Evolutionary conservation across 306 rosid genomes (phyloP), one percentile per base, ranked within the genome.

Genomic region (Pterocarpus santalinus): DNA sequence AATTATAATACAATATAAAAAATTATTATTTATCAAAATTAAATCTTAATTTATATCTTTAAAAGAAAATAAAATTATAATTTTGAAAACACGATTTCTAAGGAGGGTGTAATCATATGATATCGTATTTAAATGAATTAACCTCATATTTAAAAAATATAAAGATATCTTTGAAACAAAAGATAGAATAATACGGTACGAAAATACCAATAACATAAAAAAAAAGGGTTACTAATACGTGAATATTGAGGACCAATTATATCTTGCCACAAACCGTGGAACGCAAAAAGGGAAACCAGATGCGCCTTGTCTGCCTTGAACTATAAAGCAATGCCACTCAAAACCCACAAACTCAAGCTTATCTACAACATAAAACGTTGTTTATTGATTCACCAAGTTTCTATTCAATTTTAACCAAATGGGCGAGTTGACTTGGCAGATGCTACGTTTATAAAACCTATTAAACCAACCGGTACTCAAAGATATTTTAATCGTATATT

Each of bases 271-370:
- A 22, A 22, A 22, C 28, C 28, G 28, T 22, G 28, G 84, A 81
- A 85, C 49, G 64, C 65, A 32, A 55, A 70, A n/a, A 39, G 65
- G 65, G 35, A 65, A 64, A 58, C 41, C 9, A 58, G 90, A 89
- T 85, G 80, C 84, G 72, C 14, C 65, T 87, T 90, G 89, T 87
- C 91, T 73, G 80, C 76, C 88, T 81, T 46, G 30, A 13, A 17
- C 73, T 52, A 65, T 58, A 88, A 79, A 86, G 85, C 64, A 84
- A 65, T 72, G 51, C 81, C 88, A 84, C 86, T 72, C 80, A 80
- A 65, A 56, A 28, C 85, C 61, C 78, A 61, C 69, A 75, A 62
- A 47, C 13, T 46, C 3, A 46, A 46, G 83, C 85, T 77, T 75
- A 83, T 85, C 84, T 61, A 15, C 49, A 57, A 7, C 33, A 39